Base-by-base conservation (phyloP, 768 basidiomycete genomes). In the Xerocomellus amylosporus region DNA sequence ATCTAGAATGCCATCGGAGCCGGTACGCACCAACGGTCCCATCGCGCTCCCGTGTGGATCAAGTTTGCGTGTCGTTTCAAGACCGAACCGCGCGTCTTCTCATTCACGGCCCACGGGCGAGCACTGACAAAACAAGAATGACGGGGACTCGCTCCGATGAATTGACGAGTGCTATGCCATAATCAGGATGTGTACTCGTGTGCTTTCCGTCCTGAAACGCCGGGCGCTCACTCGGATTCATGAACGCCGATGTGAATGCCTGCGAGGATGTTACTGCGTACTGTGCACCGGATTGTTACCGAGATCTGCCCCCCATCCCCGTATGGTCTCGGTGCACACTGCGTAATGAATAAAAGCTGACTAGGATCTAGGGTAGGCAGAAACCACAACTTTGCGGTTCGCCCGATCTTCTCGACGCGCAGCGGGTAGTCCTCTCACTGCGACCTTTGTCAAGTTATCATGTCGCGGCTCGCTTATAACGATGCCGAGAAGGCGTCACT, bases 401-500 rank as follows among this genome's bases (percentile, higher is more conserved):
- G 9, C 59, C 14, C 41, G 31, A 42, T 54, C 51, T 22, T 46
- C 37, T 51, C 46, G 44, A 54, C 63, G 9, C 51, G 15, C 37
- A 58, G 28, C 43, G 28, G 49, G 52, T 55, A 46, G 49, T 58
- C 39, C 48, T 53, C 53, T 59, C 60, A 33, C 60, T 60, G 56
- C 33, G 38, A 48, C 26, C 42, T 30, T 43, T 24, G n/a, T 42
- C 28, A 26, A 48, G 36, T 4, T 39, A 52, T 30, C 19, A 82
- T 83, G 82, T 76, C 80, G 45, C 74, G 65, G 57, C 71, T 74
- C 55, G 71, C 71, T 19, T 75, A 77, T 64, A 70, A 75, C 62
- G 83, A 85, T 62, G 75, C 80, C 38, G 85, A 87, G 74, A 82
- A 80, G 66, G 85, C 83, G 52, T 75, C 75, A 46, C 62, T 80